Conservation (phyloP, 2,329 filamentous ascomycete species). For the Purpureocillium takamizusanense region DNA sequence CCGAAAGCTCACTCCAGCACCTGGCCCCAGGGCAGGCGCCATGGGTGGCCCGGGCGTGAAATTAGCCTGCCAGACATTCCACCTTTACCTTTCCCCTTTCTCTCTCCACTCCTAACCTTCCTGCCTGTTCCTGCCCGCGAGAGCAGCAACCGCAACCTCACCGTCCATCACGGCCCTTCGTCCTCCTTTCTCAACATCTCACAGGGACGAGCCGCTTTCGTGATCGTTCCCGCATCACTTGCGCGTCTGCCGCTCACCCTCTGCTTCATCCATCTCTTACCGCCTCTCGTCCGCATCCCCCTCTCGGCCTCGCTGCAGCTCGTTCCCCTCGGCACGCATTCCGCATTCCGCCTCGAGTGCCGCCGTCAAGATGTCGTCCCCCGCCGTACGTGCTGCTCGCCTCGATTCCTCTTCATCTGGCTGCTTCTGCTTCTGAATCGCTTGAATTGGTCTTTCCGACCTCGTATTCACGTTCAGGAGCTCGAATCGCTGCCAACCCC, state of each 20-base stretch:
- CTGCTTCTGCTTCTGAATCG: background rate
- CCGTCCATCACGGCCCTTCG: slow-evolving; percentile 6
- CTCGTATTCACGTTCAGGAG: slow-evolving; percentile 6
- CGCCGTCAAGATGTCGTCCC: slow-evolving; percentile 14
- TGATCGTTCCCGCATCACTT: background rate
- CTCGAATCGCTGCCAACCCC: slow-evolving; percentile 9
- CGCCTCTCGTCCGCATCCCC: background rate
- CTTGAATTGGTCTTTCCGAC: too few species aligned
- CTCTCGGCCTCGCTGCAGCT: background rate
- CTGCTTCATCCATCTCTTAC: slow-evolving; percentile 3
- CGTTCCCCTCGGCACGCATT: background rate
- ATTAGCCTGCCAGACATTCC: slow-evolving; percentile 7
- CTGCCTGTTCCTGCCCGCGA: background rate
- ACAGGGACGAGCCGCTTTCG: background rate
- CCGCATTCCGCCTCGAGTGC: background rate
- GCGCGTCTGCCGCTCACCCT: too few species aligned
- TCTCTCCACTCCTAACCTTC: slow-evolving; percentile 5
- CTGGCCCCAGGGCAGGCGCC: too few species aligned
- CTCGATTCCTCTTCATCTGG: background rate
- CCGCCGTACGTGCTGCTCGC: slow-evolving; percentile 12
- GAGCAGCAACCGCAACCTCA: slow-evolving; percentile 6
- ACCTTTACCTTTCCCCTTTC: slow-evolving; percentile 5
- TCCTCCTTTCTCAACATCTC: slow-evolving; percentile 3
- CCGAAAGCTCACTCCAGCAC: too few species aligned
- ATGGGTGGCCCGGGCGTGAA: slow-evolving; percentile 8